Evolutionary conservation across 768 basidiomycete genomes (phyloP).

Genomic region (Xerocomellus amylosporus): DNA sequence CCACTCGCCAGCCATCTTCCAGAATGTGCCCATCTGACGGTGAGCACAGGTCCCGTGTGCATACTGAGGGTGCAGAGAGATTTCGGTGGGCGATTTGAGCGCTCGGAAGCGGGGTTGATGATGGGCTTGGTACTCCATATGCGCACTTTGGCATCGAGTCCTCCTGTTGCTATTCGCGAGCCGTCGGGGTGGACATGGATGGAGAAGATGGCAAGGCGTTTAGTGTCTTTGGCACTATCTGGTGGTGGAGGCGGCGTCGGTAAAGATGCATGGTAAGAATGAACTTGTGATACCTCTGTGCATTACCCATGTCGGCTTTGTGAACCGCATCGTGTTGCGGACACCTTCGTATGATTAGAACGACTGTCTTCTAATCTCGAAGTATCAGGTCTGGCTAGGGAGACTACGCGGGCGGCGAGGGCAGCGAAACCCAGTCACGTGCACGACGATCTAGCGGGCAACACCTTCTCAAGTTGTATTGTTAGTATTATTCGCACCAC

Average conservation of each 20-base stretch:
- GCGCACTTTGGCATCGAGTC: slow-evolving; percentile 91
- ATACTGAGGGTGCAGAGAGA: slow-evolving; percentile 86
- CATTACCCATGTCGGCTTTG: slow-evolving; percentile 84
- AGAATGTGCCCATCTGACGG: slow-evolving; percentile 90
- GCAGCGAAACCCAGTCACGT: not conserved
- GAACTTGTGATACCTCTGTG: slow-evolving; percentile 53
- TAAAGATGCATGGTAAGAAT: not conserved
- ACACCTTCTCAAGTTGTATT: too few relatives aligned
- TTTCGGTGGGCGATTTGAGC: slow-evolving; percentile 73
- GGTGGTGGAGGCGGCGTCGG: not conserved
- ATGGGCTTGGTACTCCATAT: slow-evolving; percentile 98
- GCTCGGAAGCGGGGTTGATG: slow-evolving; percentile 66
- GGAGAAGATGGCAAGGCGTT: slow-evolving; percentile 84
- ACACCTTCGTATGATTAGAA: too few relatives aligned
- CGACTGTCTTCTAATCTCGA: too few relatives aligned
- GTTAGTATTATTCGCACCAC: not conserved
- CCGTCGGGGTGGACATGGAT: slow-evolving; percentile 95
- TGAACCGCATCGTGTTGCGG: slow-evolving; percentile 66
- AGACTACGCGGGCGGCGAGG: too few relatives aligned
- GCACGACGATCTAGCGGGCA: too few relatives aligned
- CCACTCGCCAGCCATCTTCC: slow-evolving; percentile 95
- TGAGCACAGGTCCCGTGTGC: slow-evolving; percentile 91
- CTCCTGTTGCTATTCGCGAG: slow-evolving; percentile 95
- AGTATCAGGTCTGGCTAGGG: too few relatives aligned
- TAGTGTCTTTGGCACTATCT: slow-evolving; percentile 51